Evolutionary conservation across 2,329 filamentous ascomycete genomes (phyloP).

Genomic region (Nemania bipapillata): DNA sequence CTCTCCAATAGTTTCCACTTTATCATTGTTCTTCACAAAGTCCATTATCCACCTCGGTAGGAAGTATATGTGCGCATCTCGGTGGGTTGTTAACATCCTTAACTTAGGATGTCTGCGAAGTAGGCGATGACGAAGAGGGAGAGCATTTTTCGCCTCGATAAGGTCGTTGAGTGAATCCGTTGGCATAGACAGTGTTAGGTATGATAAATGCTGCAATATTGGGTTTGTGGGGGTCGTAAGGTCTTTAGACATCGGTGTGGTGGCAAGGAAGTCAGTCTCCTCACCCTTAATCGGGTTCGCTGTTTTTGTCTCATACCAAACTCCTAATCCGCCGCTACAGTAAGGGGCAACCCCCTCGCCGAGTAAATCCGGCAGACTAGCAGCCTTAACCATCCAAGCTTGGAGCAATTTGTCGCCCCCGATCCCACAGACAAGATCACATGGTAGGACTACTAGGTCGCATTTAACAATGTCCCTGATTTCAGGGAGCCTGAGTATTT

Average conservation of each 20-base stretch:
- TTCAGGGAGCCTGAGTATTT: constrained; percentile 85
- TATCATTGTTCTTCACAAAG: constrained; percentile 81
- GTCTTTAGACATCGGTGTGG: constrained; percentile 71
- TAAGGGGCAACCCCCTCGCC: constrained; percentile 56
- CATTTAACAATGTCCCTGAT: constrained; percentile 80
- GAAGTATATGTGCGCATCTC: constrained; percentile 94
- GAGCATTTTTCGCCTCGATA: constrained; percentile 76
- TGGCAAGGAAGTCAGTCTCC: constrained; percentile 91
- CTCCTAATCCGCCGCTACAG: constrained; percentile 81
- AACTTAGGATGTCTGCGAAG: constrained; percentile 78
- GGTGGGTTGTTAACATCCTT: constrained; percentile 82
- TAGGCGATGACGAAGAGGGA: constrained; percentile 80
- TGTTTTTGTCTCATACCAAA: constrained; percentile 88
- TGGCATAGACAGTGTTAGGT: constrained; percentile 84
- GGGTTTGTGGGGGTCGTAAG: constrained; percentile 70
- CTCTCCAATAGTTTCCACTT: constrained; percentile 87
- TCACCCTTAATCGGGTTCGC: constrained; percentile 84
- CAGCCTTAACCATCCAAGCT: constrained; percentile 89
- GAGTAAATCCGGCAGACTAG: constrained; percentile 72
- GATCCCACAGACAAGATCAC: constrained; percentile 91
- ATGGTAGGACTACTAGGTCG: constrained; percentile 91
- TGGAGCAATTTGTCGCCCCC: constrained; percentile 84
- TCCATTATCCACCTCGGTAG: constrained; percentile 92
- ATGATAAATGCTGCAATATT: constrained; percentile 74
- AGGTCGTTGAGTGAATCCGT: constrained; percentile 89